Evolutionary conservation across 2,329 filamentous ascomycete genomes (phyloP).

Genomic region (Zelopaecilomyces penicillatus): DNA sequence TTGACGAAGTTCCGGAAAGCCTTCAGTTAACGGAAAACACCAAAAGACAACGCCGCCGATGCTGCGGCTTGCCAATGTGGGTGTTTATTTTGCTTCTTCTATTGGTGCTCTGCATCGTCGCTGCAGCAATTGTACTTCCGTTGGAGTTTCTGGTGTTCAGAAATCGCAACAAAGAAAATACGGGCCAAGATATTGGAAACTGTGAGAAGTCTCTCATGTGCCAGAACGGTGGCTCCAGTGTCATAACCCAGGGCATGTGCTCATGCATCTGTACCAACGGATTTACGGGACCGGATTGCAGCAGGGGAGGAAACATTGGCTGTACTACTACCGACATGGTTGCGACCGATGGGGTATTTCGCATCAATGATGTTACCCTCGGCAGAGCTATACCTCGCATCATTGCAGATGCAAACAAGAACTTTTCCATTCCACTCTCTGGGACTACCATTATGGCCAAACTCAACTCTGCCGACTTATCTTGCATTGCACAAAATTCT

Average conservation of each 20-base stretch:
- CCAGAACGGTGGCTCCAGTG: conserved; percentile 71
- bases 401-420: conserved; percentile 52
- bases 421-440: conserved; percentile 71
- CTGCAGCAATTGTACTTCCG: conserved; percentile 76
- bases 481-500: conserved; percentile 78
- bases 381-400: conserved; percentile 72
- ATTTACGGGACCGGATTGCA: conserved; percentile 58
- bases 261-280: conserved; percentile 85
- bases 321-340: conserved; percentile 44
- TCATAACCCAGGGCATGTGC: conserved; percentile 60
- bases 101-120: conserved; percentile 61
- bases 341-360: conserved; percentile 29
- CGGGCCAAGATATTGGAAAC: conserved; percentile 30
- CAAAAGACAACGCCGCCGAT: conserved; percentile 46
- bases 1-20: conserved; percentile 1
- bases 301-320: conserved; percentile 35
- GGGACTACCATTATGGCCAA: conserved; percentile 61
- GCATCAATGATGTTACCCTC: conserved; percentile 62
- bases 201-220: conserved; percentile 60
- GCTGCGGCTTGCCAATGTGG: conserved; percentile 80
- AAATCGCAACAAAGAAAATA: conserved; percentile 31
- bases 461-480: conserved; percentile 67
- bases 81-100: conserved; percentile 60
- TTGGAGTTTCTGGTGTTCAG: conserved; percentile 55
- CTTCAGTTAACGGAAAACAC: conserved; percentile 4